These are phyloP conservation scores for Meyerozyma guilliermondii DNA, from an alignment of 1,139 yeast genomes.

Conservation along the genomic window DNA sequence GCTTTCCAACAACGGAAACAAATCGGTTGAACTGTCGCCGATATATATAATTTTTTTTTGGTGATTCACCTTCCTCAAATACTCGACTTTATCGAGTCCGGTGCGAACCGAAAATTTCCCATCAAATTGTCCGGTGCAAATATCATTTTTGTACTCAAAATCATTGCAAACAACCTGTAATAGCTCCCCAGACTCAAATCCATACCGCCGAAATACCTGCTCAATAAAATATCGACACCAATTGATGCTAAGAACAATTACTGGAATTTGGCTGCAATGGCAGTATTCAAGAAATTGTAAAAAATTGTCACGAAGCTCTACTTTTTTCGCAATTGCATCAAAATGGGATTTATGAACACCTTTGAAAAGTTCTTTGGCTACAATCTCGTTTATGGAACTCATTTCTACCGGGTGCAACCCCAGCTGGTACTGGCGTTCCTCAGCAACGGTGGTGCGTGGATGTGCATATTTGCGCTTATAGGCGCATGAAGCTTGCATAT, in stretches of 20 bases:
- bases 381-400: conserved; percentile 46
- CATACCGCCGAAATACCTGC: conserved; percentile 29
- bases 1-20: conserved; percentile 47
- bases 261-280: conserved; percentile 21
- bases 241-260: conserved; percentile 55
- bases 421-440: conserved; percentile 42
- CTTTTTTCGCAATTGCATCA: conserved; percentile 25
- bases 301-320: conserved; percentile 42
- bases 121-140: conserved; percentile 37
- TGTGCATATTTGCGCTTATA: conserved; percentile 16
- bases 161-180: conserved; percentile 43
- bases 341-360: conserved; percentile 35
- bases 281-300: conserved; percentile 28
- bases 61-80: conserved; percentile 18
- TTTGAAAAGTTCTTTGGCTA: conserved; percentile 34
- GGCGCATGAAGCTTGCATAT: conserved; percentile 31
- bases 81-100: conserved; percentile 48
- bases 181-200: conserved; percentile 18
- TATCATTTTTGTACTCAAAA: conserved; percentile 29
- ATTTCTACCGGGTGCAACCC: conserved; percentile 45
- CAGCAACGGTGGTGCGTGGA: conserved; percentile 12
- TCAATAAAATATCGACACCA: conserved; percentile 56
- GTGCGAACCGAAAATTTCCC: conserved; percentile 36
- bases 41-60: conserved; percentile 35
- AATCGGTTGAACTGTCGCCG: conserved; percentile 67